A percentile compares a stretch with the other conserved stretches of the same genome.
Conservation (phyloP, 805 yeast species). For the Blastobotrys robertii region DNA sequence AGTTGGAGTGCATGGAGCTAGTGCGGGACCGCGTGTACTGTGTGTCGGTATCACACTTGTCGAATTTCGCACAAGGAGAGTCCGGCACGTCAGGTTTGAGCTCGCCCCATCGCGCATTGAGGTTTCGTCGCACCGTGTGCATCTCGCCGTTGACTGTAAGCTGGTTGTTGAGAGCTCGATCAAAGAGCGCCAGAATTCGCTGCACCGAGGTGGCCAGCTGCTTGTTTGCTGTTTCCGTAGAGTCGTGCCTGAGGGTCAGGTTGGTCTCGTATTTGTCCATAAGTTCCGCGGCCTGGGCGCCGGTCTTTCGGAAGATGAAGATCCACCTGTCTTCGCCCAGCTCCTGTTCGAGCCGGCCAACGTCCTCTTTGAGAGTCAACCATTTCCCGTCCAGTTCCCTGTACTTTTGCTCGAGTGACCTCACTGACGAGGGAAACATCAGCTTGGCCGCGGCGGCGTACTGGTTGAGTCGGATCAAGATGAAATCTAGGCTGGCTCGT, state of each 20-base stretch:
- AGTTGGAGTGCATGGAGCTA: too few species aligned
- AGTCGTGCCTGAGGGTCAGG: conserved; percentile 5
- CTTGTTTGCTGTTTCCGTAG: conserved; percentile 7
- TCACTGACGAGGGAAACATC: conserved; percentile 15
- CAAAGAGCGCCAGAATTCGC: conserved; percentile 11
- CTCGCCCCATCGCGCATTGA: conserved; percentile 11
- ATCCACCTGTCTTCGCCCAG: conserved; percentile 17
- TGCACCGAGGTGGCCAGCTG: conserved; percentile 10
- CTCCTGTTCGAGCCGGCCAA: conserved; percentile 12
- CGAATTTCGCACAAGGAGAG: too few species aligned
- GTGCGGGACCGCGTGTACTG: too few species aligned
- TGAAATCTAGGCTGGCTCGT: conserved; percentile 15
- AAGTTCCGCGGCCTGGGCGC: conserved; percentile 11
- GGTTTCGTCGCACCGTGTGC: conserved; percentile 5
- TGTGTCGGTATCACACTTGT: too few species aligned
- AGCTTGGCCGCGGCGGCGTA: conserved; percentile 12
- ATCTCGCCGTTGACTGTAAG: conserved; percentile 10
- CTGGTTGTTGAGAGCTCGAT: conserved; percentile 13
- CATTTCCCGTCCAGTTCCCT: conserved; percentile 11
- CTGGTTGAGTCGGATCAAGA: conserved; percentile 17
- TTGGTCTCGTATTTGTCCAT: conserved; percentile 11
- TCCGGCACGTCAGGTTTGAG: neutral
- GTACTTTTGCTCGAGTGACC: conserved; percentile 10
- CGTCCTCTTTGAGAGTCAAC: conserved; percentile 6
- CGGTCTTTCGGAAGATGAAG: conserved; percentile 12